Conservation (phyloP, 2,329 filamentous ascomycete genomes). For the Aspergillus pseudoviridinutans region DNA sequence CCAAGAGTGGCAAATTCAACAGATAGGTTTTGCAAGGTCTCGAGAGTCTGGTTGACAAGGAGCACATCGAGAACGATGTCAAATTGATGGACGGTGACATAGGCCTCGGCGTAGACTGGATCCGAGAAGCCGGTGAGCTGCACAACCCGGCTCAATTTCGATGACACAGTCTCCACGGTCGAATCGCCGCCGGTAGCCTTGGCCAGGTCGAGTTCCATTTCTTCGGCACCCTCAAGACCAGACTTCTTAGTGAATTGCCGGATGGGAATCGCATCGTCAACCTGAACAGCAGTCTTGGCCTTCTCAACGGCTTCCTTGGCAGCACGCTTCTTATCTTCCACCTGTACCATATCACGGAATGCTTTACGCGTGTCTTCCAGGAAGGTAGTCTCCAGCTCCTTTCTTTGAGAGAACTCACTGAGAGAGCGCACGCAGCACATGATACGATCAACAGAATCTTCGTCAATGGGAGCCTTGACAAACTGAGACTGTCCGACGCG, state of each 20-base stretch:
- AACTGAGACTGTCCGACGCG: conserved; percentile 98
- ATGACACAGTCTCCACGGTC: conserved; percentile 77
- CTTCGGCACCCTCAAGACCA: conserved; percentile 72
- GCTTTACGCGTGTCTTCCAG: conserved; percentile 91
- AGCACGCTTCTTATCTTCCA: conserved; percentile 96
- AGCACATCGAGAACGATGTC: conserved; percentile 96
- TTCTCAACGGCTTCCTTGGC: conserved; percentile 89
- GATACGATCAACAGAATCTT: conserved; percentile 96
- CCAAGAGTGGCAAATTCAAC: conserved; percentile 98
- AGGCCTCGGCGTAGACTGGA: conserved; percentile 96
- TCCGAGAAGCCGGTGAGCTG: conserved; percentile 98
- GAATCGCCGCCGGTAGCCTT: conserved; percentile 90
- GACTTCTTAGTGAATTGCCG: conserved; percentile 93
- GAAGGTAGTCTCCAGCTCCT: conserved; percentile 88
- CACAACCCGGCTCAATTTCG: conserved; percentile 92
- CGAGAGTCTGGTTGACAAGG: conserved; percentile 93
- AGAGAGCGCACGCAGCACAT: conserved; percentile 95
- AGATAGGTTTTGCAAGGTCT: conserved; percentile 93
- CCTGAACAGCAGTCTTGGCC: conserved; percentile 88
- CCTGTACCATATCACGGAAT: conserved; percentile 94
- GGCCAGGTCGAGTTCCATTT: conserved; percentile 85
- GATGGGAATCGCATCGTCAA: conserved; percentile 91
- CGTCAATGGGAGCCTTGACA: conserved; percentile 93
- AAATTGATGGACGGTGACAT: conserved; percentile 98
- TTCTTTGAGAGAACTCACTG: conserved; percentile 82